Base-by-base conservation (phyloP, 495 filamentous ascomycete genomes). In the Penicillium subrubescens region DNA sequence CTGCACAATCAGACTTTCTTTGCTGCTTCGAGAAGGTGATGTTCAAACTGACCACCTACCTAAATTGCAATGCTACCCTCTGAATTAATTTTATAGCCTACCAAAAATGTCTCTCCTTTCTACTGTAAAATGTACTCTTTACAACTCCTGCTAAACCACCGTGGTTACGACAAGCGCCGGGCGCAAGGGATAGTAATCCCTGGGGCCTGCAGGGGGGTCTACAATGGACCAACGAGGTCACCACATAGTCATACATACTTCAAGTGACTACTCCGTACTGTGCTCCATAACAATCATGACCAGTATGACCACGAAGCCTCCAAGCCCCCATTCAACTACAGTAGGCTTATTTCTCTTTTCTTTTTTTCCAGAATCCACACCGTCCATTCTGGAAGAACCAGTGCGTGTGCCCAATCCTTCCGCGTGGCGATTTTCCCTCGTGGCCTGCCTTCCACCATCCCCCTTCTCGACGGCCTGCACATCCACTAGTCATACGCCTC, bases 371-470 rank as follows among this genome's bases (percentile, higher is more conserved):
- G 55, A 57, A 39, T 17, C 23, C 27, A 27, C 0, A 25, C 33
- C 1, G 53, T 29, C 51, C 15, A 33, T 53, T 53, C 51, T 53
- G 33, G 33, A 56, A 56, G 33, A 39, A 39, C 51, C 51, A 54
- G 31, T 56, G 34, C 34, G 54, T 57, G 54, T 57, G 54, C 37
- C 44, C 37, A 57, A n/a, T 48, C 44, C n/a, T 23, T 48, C 44
- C 63, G 63, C 58, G 63, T 65, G 63, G 63, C 50, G 51, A 59
- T 54, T 57, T 25, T 50, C 46, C 57, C 44, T 65, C 51, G 57
- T 65, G 29, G 44, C 17, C 33, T 27, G 56, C 21, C 23, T 59
- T 31, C 43, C 29, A n/a, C 11, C 17, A 11, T 27, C 25, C 19
- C 21, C 11, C 14, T 11, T 27, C n/a, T 29, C 10, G 1, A 23